phyloP scores from a whole-genome alignment of 2,329 filamentous ascomycete species.

The Cercospora sp. region DNA sequence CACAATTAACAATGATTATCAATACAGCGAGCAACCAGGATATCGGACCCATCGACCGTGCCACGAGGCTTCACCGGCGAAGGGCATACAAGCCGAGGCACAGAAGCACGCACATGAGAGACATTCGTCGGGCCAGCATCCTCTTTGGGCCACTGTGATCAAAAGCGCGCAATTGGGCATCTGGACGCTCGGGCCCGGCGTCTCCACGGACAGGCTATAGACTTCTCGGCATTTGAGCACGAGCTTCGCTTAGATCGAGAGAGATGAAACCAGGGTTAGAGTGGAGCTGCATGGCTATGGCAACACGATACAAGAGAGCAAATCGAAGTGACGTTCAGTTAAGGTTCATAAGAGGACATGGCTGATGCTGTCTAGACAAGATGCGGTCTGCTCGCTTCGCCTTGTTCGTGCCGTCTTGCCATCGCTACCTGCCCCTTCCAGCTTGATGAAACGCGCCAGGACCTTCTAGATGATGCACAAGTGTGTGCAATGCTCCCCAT shows the following conservation, averaged over 20 bases:
- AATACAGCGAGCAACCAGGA: conserved; percentile 2
- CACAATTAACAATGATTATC: conserved; percentile 4
- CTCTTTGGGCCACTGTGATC: conserved; percentile 10
- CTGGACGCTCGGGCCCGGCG: conserved; percentile 15
- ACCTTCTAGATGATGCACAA: neutral
- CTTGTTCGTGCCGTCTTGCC: neutral
- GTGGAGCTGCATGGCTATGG: neutral
- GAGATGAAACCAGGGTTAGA: conserved; percentile 7
- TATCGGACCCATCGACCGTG: neutral
- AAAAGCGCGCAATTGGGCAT: conserved; percentile 2
- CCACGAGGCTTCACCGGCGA: neutral
- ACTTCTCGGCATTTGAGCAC: conserved; percentile 14
- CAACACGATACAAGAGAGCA: conserved; percentile 2
- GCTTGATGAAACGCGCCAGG: conserved; percentile 1
- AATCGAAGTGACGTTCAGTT: conserved; percentile 20
- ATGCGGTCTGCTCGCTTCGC: conserved; percentile 2
- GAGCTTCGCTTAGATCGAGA: conserved; percentile 20
- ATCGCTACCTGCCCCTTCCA: conserved; percentile 3
- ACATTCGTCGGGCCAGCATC: conserved; percentile 7
- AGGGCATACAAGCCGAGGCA: neutral
- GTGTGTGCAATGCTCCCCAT: neutral
- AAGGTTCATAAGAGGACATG: conserved; percentile 18
- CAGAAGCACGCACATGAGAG: conserved; percentile 1
- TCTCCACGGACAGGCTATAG: conserved; percentile 16
- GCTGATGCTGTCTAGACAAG: neutral